A percentile compares a stretch with the other conserved stretches of the same genome.
Conservation (phyloP, 805 yeast genomes). For the Kuraishia floccosa region DNA sequence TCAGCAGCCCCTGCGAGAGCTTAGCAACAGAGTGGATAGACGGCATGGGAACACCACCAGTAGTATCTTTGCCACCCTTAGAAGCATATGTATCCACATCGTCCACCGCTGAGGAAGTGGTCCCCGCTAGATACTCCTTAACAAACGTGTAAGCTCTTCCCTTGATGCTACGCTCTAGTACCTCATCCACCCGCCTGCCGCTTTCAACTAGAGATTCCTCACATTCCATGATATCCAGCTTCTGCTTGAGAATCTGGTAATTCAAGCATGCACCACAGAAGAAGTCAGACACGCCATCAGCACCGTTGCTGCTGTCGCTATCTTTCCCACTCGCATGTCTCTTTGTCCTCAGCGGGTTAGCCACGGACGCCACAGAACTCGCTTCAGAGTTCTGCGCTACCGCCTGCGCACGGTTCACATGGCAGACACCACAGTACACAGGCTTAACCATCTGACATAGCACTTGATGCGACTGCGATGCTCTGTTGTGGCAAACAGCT, state of each 20-base stretch:
- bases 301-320: too few species aligned
- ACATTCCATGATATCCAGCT: conserved; percentile 10
- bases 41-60: conserved; percentile 5
- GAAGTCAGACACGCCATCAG: too few species aligned
- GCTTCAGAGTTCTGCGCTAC: neutral
- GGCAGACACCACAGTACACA: conserved; percentile 1
- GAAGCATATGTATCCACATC: conserved; percentile 3
- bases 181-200: conserved; percentile 10
- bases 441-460: too few species aligned
- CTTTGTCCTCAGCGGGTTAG: neutral
- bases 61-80: neutral
- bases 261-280: conserved; percentile 16
- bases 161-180: conserved; percentile 13
- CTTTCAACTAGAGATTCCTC: conserved; percentile 9
- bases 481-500: too few species aligned
- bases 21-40: conserved; percentile 14
- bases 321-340: neutral
- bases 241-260: conserved; percentile 12
- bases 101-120: neutral
- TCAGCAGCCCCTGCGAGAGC: conserved; percentile 18
- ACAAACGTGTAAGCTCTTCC: conserved; percentile 10
- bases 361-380: neutral
- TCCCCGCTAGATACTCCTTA: conserved; percentile 6
- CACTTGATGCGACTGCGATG: too few species aligned
- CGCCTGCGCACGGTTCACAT: neutral